phyloP scores from a whole-genome alignment of 306 rosid species.

The Potentilla sterilis region DNA sequence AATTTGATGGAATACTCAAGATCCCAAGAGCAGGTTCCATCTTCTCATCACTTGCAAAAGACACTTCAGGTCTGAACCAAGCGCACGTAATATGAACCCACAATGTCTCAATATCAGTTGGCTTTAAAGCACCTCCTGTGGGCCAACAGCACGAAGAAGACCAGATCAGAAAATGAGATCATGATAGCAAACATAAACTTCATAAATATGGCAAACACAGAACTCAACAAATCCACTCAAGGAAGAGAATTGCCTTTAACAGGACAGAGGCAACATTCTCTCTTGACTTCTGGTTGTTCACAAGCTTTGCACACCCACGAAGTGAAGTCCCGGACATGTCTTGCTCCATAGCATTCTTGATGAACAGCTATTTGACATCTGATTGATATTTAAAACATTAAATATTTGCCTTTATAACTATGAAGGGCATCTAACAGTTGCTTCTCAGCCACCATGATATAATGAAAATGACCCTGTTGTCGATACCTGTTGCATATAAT shows the following conservation, averaged over 20 bases:
- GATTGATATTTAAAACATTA: slow-evolving; percentile 21
- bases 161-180: slow-evolving; percentile 22
- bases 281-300: slow-evolving; percentile 79
- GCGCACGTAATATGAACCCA: slow-evolving; percentile 99
- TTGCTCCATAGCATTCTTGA: slow-evolving; percentile 99
- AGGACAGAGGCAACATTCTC: slow-evolving; percentile 99
- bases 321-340: slow-evolving; percentile 83
- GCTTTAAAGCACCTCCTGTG: slow-evolving; percentile 98
- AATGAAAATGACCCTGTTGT: slow-evolving; percentile 17
- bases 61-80: slow-evolving; percentile 98
- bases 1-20: slow-evolving; percentile 95
- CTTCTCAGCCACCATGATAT: neutral
- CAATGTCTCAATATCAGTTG: slow-evolving; percentile 84
- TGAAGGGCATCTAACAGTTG: slow-evolving; percentile 9
- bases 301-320: slow-evolving; percentile 99
- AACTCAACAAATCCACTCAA: neutral
- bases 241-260: slow-evolving; percentile 62
- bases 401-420: neutral
- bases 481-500: slow-evolving; percentile 92
- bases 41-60: slow-evolving; percentile 92
- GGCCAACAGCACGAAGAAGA: slow-evolving; percentile 19
- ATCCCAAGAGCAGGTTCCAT: slow-evolving; percentile 99
- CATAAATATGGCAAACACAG: neutral
- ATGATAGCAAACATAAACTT: slow-evolving; percentile 11
- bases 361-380: slow-evolving; percentile 99